Evolutionary conservation across 2,329 filamentous ascomycete genomes (phyloP).

Genomic region (Septoria petroselini): DNA sequence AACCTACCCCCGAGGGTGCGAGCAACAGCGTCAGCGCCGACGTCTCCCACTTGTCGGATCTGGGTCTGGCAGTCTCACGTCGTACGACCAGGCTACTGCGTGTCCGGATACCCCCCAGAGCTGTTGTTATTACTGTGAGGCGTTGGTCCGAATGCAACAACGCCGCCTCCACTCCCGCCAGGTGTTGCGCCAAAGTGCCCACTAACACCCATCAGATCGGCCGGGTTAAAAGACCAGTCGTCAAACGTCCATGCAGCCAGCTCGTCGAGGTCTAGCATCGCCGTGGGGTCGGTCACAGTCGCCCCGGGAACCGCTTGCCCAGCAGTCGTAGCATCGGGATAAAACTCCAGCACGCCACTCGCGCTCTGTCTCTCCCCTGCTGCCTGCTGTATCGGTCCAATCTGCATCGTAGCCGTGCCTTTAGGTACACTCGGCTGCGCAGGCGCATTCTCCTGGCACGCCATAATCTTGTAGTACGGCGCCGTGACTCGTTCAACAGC

Average conservation of each 20-base stretch:
- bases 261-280: slow-evolving; percentile 31
- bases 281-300: slow-evolving; percentile 1
- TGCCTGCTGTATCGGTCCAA: slow-evolving; percentile 2
- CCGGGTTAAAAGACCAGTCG: slow-evolving; percentile 32
- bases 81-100: slow-evolving; percentile 1
- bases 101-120: too few species aligned
- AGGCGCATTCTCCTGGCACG: slow-evolving; percentile 30
- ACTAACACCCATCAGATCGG: slow-evolving; percentile 20
- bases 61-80: too few species aligned
- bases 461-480: slow-evolving; percentile 37
- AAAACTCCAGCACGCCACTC: slow-evolving; percentile 10
- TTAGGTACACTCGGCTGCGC: background rate
- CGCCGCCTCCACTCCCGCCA: background rate
- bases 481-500: slow-evolving; percentile 33
- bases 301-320: slow-evolving; percentile 2
- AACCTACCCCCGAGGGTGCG: too few species aligned
- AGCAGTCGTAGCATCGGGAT: slow-evolving; percentile 1
- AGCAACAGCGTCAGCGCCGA: too few species aligned
- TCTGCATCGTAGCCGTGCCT: background rate
- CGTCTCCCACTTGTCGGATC: too few species aligned
- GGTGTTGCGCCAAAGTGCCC: background rate
- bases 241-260: slow-evolving; percentile 36
- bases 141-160: background rate
- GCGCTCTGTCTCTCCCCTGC: background rate
- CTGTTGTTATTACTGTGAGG: background rate